Conservation (phyloP, 768 basidiomycete species). For the Suillus paluster region DNA sequence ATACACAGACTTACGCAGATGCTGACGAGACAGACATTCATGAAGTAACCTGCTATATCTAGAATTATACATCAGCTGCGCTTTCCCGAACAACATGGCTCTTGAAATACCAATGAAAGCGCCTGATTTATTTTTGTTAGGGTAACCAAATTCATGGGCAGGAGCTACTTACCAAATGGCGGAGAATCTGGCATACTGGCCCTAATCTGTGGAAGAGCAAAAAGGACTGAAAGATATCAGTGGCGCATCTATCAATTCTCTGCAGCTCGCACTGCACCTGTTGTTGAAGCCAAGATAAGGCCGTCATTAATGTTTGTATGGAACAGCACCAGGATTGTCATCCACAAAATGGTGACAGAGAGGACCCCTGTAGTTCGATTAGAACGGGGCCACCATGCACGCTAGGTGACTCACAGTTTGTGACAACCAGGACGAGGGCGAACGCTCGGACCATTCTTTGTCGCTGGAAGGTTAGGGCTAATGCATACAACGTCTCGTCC, state of each 20-base stretch:
- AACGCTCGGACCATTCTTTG: constrained; percentile 8
- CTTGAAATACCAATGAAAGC: constrained; percentile 6
- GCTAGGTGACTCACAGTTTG: constrained; percentile 3
- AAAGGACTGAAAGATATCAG: constrained; percentile 1
- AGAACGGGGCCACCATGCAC: background rate
- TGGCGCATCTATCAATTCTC: background rate
- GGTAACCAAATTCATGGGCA: no score
- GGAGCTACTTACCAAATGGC: constrained; percentile 8
- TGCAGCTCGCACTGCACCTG: background rate
- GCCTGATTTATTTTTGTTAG: background rate
- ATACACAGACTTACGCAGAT: constrained; percentile 4
- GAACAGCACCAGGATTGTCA: constrained; percentile 12
- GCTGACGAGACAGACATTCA: constrained; percentile 13
- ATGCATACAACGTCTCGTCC: background rate
- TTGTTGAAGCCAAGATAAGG: constrained; percentile 6
- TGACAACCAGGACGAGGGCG: constrained; percentile 5
- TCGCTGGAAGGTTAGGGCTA: background rate
- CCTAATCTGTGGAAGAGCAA: constrained; percentile 11
- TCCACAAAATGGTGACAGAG: constrained; percentile 9
- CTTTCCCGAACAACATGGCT: no score
- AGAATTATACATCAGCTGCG: background rate
- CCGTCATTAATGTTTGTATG: background rate
- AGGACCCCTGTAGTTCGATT: constrained; percentile 1
- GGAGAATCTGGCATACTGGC: constrained; percentile 12
- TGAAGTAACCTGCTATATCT: constrained; percentile 12